Evolutionary conservation across 169 alveolate species (phyloP).

Genomic region (Eimeria falciformis): DNA sequence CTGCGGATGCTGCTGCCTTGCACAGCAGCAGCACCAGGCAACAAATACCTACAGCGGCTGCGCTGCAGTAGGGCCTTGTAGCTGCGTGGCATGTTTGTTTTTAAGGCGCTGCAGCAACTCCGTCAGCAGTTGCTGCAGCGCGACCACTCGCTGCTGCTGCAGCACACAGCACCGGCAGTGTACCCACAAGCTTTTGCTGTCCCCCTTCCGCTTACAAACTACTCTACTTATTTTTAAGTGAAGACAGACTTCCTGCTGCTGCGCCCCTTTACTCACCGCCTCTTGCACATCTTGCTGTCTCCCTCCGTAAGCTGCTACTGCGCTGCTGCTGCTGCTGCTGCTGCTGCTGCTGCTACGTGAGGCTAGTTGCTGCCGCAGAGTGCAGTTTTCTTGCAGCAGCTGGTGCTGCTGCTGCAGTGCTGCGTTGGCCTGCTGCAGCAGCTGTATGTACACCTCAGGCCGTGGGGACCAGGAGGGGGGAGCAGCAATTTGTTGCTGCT

Average conservation of each 20-base stretch:
- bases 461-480: constrained; percentile 47
- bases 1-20: background rate
- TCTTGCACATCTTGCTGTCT: constrained; percentile 42
- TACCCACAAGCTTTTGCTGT: too few relatives aligned
- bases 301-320: background rate
- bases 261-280: constrained; percentile 16
- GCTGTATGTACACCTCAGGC: constrained; percentile 47
- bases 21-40: background rate
- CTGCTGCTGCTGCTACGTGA: constrained; percentile 49
- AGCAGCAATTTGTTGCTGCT: constrained; percentile 25
- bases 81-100: constrained; percentile 17
- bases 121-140: constrained; percentile 53
- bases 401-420: constrained; percentile 65
- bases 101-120: constrained; percentile 36
- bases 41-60: constrained; percentile 46
- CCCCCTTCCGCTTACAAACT: too few relatives aligned
- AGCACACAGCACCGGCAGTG: background rate
- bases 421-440: constrained; percentile 53
- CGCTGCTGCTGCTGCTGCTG: too few relatives aligned
- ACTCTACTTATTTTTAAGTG: too few relatives aligned
- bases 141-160: constrained; percentile 58
- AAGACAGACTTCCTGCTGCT: constrained; percentile 10
- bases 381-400: constrained; percentile 50
- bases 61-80: constrained; percentile 39
- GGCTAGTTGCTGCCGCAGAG: constrained; percentile 57